phyloP scores from a whole-genome alignment of 2,329 filamentous ascomycete species.

The Endothia cerciana region DNA sequence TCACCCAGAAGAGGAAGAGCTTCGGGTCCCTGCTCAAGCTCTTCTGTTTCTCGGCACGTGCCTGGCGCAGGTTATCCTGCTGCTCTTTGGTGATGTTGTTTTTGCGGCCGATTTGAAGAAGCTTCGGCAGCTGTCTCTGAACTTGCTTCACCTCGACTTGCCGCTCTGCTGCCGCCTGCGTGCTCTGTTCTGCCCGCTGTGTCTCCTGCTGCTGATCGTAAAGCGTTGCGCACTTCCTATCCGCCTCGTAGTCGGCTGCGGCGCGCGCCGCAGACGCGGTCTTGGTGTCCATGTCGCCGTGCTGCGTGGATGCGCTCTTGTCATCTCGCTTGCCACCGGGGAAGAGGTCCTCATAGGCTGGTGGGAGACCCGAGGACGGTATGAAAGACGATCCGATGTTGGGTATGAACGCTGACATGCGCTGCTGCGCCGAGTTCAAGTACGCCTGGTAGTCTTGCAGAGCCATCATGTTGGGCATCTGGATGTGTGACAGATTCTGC shows the following conservation, averaged over 20 bases:
- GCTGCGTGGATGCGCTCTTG: constrained; percentile 55
- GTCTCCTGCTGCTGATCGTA: constrained; percentile 50
- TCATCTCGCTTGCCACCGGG: constrained; percentile 58
- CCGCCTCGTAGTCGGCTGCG: constrained; percentile 61
- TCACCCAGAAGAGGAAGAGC: constrained; percentile 71
- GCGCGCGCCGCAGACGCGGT: constrained; percentile 61
- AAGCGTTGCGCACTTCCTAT: constrained; percentile 58
- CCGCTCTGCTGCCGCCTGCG: constrained; percentile 6
- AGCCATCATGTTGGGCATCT: constrained; percentile 67
- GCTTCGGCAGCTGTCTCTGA: constrained; percentile 40
- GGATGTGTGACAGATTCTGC: constrained; percentile 65
- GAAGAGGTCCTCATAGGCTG: constrained; percentile 80
- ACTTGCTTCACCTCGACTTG: constrained; percentile 29
- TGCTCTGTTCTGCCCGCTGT: constrained; percentile 24
- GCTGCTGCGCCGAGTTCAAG: constrained; percentile 48
- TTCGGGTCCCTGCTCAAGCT: constrained; percentile 66
- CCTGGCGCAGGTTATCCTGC: constrained; percentile 64
- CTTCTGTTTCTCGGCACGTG: constrained; percentile 66
- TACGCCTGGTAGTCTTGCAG: constrained; percentile 76
- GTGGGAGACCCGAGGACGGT: constrained; percentile 59
- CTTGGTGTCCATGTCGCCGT: constrained; percentile 57
- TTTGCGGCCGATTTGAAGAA: constrained; percentile 66
- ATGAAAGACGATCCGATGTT: constrained; percentile 64
- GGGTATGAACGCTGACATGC: constrained; percentile 75
- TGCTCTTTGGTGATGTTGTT: constrained; percentile 67